A percentile compares a stretch with the other conserved stretches of the same genome.
Evolutionary conservation across 164 flowering plant genomes (phyloP).

Genomic region (Platanus orientalis): DNA sequence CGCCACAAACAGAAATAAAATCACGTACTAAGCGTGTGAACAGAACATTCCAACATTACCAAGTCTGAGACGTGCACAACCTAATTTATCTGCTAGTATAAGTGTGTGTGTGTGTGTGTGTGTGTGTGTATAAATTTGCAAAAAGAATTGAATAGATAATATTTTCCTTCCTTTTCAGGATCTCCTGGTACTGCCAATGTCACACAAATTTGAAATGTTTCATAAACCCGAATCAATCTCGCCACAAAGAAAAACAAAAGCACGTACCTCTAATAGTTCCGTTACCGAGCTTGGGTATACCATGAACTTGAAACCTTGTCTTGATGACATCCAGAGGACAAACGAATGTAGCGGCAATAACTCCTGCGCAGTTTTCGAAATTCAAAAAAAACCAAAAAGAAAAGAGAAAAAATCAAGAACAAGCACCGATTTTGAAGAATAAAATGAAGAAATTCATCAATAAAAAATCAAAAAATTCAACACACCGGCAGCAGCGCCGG

Average conservation of each 20-base stretch:
- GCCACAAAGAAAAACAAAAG: background rate
- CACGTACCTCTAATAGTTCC: slow-evolving; percentile 51
- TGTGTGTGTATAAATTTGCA: too few species aligned
- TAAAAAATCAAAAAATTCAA: background rate
- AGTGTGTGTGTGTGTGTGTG: too few species aligned
- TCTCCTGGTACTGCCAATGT: too few species aligned
- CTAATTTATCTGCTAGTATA: too few species aligned
- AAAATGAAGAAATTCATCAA: background rate
- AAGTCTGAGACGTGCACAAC: too few species aligned
- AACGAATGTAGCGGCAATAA: slow-evolving; percentile 91
- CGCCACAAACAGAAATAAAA: too few species aligned
- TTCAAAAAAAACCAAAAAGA: background rate
- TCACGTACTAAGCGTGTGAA: too few species aligned
- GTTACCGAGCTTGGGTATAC: slow-evolving; percentile 48
- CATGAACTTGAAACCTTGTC: slow-evolving; percentile 96
- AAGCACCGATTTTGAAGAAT: background rate
- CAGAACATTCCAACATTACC: too few species aligned
- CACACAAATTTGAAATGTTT: too few species aligned
- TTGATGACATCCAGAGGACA: slow-evolving; percentile 98
- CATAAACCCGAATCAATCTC: too few species aligned
- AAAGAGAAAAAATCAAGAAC: background rate
- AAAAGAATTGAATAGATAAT: too few species aligned
- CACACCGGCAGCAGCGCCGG: slow-evolving; percentile 97
- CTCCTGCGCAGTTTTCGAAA: slow-evolving; percentile 45
- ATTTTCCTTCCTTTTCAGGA: too few species aligned